Percentiles rank a stretch among this genome's conserved stretches.
Conservation (phyloP, 2,329 filamentous ascomycete species). For the Alternaria atra region DNA sequence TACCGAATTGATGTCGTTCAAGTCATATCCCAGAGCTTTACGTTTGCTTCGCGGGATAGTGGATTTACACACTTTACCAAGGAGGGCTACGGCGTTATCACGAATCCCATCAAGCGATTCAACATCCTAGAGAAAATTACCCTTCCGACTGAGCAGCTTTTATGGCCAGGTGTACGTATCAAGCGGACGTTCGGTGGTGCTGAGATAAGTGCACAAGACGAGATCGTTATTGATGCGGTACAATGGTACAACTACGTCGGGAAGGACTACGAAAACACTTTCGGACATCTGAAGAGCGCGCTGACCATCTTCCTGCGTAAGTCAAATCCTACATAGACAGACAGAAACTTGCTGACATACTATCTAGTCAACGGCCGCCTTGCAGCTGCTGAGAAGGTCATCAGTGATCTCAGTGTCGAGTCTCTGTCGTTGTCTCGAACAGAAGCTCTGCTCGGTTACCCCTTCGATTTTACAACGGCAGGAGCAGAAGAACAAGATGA, state of each 20-base stretch:
- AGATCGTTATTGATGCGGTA: slow-evolving; percentile 79
- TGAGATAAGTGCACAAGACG: slow-evolving; percentile 67
- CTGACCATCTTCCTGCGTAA: slow-evolving; percentile 86
- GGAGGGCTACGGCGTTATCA: slow-evolving; percentile 28
- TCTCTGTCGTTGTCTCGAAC: slow-evolving; percentile 55
- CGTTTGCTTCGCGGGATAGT: slow-evolving; percentile 47
- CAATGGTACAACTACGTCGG: slow-evolving; percentile 85
- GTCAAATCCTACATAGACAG: slow-evolving; percentile 49
- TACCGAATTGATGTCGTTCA: slow-evolving; percentile 75
- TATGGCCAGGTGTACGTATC: slow-evolving; percentile 69
- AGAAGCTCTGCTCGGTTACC: slow-evolving; percentile 51
- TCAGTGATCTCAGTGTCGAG: slow-evolving; percentile 60
- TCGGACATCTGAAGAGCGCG: slow-evolving; percentile 73
- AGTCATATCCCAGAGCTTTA: slow-evolving; percentile 76
- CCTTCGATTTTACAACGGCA: slow-evolving; percentile 43
- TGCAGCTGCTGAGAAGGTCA: slow-evolving; percentile 64
- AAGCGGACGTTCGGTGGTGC: slow-evolving; percentile 70
- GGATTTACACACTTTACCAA: slow-evolving; percentile 38
- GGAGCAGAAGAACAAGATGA: slow-evolving; percentile 43
- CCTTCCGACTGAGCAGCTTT: slow-evolving; percentile 50
- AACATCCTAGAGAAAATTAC: slow-evolving; percentile 60
- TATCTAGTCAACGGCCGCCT: slow-evolving; percentile 58
- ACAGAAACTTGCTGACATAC: slow-evolving; percentile 24
- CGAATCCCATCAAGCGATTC: slow-evolving; percentile 44
- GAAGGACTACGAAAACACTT: slow-evolving; percentile 67